Conservation (phyloP, 2,329 filamentous ascomycete species). For the Atkinsonella hypoxylon region DNA sequence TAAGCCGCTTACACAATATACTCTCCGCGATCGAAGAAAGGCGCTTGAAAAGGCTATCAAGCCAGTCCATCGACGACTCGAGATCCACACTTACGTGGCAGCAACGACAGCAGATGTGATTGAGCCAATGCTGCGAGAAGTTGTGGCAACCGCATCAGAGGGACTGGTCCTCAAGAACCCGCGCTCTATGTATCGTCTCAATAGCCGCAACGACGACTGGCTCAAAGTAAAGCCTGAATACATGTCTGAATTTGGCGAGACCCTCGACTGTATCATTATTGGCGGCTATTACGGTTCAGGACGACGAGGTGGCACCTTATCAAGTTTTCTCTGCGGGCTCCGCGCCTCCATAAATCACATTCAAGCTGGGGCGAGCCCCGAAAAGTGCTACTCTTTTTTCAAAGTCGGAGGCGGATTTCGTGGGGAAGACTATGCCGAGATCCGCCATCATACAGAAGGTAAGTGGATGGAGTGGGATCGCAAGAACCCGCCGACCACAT, state of each 20-base stretch:
- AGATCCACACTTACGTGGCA: constrained; percentile 63
- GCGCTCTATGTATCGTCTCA: constrained; percentile 71
- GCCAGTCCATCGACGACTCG: constrained; percentile 62
- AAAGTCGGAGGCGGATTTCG: constrained; percentile 94
- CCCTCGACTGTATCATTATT: constrained; percentile 77
- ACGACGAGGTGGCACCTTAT: constrained; percentile 66
- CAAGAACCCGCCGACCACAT: constrained; percentile 62
- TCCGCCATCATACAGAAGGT: constrained; percentile 73
- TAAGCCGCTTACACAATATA: constrained; percentile 66
- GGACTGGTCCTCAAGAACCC: constrained; percentile 93
- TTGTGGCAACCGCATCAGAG: constrained; percentile 79
- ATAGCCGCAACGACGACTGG: constrained; percentile 90
- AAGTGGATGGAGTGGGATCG: constrained; percentile 85
- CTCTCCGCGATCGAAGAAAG: constrained; percentile 64
- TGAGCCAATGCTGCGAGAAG: constrained; percentile 65
- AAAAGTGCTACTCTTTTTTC: constrained; percentile 88
- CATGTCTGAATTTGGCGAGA: constrained; percentile 92
- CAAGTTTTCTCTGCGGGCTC: constrained; percentile 84
- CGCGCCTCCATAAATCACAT: constrained; percentile 60
- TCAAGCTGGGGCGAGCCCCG: constrained; percentile 44
- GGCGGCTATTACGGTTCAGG: constrained; percentile 91
- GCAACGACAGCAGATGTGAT: constrained; percentile 60
- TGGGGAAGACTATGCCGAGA: constrained; percentile 70
- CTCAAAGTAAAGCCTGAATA: constrained; percentile 98
- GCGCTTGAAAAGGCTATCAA: constrained; percentile 63